Percentiles rank a stretch among this genome's conserved stretches.
Evolutionary conservation across 495 filamentous ascomycete genomes (phyloP).

Genomic region (Thermochaetoides thermophila): DNA sequence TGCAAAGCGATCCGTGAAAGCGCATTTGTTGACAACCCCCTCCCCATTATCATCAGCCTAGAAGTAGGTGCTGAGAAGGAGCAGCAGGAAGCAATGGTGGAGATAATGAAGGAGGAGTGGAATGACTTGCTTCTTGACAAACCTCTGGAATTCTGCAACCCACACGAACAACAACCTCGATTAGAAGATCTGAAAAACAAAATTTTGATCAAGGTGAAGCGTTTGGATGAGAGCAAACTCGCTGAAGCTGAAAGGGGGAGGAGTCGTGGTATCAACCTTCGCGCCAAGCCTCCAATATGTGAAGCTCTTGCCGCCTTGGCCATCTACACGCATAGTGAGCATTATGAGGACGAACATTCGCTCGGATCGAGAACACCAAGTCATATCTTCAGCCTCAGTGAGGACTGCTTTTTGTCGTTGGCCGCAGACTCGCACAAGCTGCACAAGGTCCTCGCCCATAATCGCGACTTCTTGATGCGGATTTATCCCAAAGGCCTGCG

Average conservation of each 20-base stretch:
- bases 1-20: conserved; percentile 65
- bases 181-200: conserved; percentile 57
- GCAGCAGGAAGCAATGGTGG: conserved; percentile 81
- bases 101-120: conserved; percentile 85
- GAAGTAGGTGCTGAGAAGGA: conserved; percentile 72
- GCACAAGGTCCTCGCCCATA: conserved; percentile 59
- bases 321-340: conserved; percentile 71
- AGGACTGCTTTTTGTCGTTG: conserved; percentile 54
- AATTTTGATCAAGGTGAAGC: conserved; percentile 87
- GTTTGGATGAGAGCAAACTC: conserved; percentile 30
- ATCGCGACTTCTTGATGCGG: conserved; percentile 72
- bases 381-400: conserved; percentile 77
- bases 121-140: conserved; percentile 53
- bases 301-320: conserved; percentile 57
- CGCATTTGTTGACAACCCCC: conserved; percentile 54
- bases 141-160: conserved; percentile 24
- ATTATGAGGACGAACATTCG: conserved; percentile 50
- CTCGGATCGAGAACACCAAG: conserved; percentile 46
- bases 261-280: conserved; percentile 18
- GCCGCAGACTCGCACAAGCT: conserved; percentile 18
- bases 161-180: conserved; percentile 47
- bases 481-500: conserved; percentile 73
- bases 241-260: conserved; percentile 13
- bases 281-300: conserved; percentile 44
- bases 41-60: conserved; percentile 78